Conservation (phyloP, 2,329 filamentous ascomycete species). For the Boeremia lycopersici region DNA sequence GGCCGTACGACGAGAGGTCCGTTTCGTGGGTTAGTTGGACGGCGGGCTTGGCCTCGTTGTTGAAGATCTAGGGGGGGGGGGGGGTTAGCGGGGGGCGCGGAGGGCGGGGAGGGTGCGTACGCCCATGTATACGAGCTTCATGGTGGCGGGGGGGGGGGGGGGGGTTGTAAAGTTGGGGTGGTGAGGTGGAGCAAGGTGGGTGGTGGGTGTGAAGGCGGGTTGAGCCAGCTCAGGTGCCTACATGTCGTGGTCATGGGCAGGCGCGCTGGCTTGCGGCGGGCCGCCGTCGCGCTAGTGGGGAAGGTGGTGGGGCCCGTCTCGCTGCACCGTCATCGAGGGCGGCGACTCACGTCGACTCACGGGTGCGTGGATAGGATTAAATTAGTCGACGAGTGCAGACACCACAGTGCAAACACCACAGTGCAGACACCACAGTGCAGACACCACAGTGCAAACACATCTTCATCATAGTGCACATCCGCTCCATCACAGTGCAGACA, state of each 20-base stretch:
- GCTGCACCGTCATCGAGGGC: constrained; percentile 24
- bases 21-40: constrained; percentile 78
- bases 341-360: constrained; percentile 9
- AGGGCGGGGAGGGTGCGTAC: constrained; percentile 58
- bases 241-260: constrained; percentile 6
- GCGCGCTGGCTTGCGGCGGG: constrained; percentile 12
- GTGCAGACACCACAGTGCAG: no score
- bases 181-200: background rate
- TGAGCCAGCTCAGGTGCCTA: constrained; percentile 2
- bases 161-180: background rate
- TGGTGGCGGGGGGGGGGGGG: constrained; percentile 49
- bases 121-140: constrained; percentile 89
- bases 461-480: no score
- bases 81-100: constrained; percentile 18
- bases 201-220: background rate
- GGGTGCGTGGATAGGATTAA: background rate
- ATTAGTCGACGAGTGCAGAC: background rate
- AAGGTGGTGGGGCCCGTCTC: no score
- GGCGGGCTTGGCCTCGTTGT: constrained; percentile 75
- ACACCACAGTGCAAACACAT: no score
- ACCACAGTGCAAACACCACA: no score
- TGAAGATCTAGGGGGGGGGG: constrained; percentile 68
- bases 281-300: constrained; percentile 27
- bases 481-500: no score
- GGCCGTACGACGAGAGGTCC: constrained; percentile 77